These are phyloP conservation scores for Hibiscus mutabilis DNA, from an alignment of 345 rosid genomes.

Conservation along the genomic window DNA sequence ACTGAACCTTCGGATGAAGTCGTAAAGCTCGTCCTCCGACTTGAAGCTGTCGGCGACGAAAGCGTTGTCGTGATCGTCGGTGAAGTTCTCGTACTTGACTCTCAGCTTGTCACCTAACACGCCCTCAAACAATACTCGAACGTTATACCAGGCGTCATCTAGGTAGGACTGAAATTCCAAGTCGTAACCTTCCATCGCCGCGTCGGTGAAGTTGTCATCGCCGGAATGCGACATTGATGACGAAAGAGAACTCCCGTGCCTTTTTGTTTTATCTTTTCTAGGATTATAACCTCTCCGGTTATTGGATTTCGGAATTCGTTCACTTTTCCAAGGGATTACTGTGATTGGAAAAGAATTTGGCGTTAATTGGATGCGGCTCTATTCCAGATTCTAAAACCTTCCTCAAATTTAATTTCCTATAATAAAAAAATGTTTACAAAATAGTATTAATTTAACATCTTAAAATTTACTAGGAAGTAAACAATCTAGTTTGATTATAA, in stretches of 20 bases:
- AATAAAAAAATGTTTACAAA: not conserved
- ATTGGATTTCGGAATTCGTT: not conserved
- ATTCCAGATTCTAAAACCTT: not conserved
- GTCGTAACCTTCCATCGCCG: not conserved
- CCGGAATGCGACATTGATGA: not conserved
- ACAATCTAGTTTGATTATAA: too few relatives aligned
- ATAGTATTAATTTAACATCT: too few relatives aligned
- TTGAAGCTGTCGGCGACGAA: slow-evolving; percentile 15
- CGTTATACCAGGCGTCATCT: slow-evolving; percentile 47
- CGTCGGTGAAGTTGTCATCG: not conserved
- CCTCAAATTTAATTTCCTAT: not conserved
- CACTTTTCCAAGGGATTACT: not conserved
- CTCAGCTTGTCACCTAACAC: slow-evolving; percentile 17
- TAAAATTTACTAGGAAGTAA: too few relatives aligned
- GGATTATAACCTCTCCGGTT: not conserved
- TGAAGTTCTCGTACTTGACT: slow-evolving; percentile 21
- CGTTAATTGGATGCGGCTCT: not conserved
- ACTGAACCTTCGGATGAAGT: slow-evolving; percentile 26
- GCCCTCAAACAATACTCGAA: slow-evolving; percentile 8
- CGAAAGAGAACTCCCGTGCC: not conserved
- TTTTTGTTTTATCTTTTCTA: not conserved
- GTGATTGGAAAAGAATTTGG: not conserved
- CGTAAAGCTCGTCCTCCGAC: slow-evolving; percentile 14
- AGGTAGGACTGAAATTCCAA: slow-evolving; percentile 19
- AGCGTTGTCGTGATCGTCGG: slow-evolving; percentile 12